Base-by-base conservation (phyloP, 345 rosid species). In the Odontarrhena argentea region DNA sequence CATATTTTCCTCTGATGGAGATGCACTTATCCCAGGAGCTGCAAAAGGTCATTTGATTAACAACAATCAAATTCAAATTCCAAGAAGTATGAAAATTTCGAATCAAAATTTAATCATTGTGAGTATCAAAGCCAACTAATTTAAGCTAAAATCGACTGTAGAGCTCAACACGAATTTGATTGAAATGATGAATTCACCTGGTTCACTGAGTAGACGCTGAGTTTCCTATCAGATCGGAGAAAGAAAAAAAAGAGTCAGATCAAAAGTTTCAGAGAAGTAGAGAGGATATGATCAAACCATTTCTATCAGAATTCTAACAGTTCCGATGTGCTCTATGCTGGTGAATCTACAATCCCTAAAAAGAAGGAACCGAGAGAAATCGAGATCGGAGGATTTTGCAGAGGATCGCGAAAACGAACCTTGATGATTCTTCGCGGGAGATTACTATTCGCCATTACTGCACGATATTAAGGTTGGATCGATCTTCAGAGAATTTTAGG, bases 21-120 rank as follows among this genome's bases (percentile, higher is more conserved):
- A 92, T 28, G 98, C 98, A 68, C 98, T 92, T 49, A 92, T 92
- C 76, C 98, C 98, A 3, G 98, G 98, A 7, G 98, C 98, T 92
- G 83, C 63, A 79, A 36, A 15, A 8, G 14, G 18, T 53, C 9
- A 8, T 65, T 56, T 13, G 40, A 47, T 58, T 22, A 7, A 58
- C 35, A 35, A n/a, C 9, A 24, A 35, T 43, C 15, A 37, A 38
- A 37, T 38, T 55, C 26, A 18, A 45, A n/a, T 9, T 14, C 14
- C 47, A 0, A 11, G 7, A 25, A 35, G 36, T 0, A 4, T 36
- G 9, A 1, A 44, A 30, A 4, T 5, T 18, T 25, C 46, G 41
- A 49, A 57, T 26, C 6, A 25, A 55, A 44, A 50, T 51, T 15
- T 36, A 35, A 26, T 24, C 26, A 51, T 48, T 34, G 8, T 3